phyloP scores from a whole-genome alignment of 352 stramenopile species.

The Globisporangium nagaii region DNA sequence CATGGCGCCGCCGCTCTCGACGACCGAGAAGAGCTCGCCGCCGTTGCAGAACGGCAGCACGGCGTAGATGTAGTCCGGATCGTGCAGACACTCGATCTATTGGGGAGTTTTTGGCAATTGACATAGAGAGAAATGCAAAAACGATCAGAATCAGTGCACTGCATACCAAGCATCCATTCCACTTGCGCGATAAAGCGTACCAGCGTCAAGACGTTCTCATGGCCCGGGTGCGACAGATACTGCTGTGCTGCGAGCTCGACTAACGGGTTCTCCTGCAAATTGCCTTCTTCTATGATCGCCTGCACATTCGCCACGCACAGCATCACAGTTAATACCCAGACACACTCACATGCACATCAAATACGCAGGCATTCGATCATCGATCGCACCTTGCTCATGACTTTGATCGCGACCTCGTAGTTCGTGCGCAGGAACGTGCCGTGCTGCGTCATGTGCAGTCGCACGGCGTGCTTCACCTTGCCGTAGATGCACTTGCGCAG shows the following conservation, averaged over 20 bases:
- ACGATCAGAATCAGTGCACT: too few relatives aligned
- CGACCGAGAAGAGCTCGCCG: conserved; percentile 77
- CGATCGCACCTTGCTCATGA: conserved; percentile 87
- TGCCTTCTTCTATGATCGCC: conserved; percentile 83
- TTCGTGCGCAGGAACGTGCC: conserved; percentile 78
- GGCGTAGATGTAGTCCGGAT: conserved; percentile 81
- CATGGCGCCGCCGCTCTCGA: conserved; percentile 78
- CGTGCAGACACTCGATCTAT: conserved; percentile 79
- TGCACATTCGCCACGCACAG: conserved; percentile 15
- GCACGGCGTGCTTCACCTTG: conserved; percentile 85
- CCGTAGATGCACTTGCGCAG: conserved; percentile 86
- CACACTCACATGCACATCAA: not conserved
- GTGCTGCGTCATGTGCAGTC: conserved; percentile 66
- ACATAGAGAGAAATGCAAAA: not conserved
- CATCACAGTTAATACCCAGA: too few relatives aligned
- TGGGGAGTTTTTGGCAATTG: too few relatives aligned
- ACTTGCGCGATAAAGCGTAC: conserved; percentile 32
- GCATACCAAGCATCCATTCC: too few relatives aligned
- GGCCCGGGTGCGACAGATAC: conserved; percentile 70
- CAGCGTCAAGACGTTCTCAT: conserved; percentile 81
- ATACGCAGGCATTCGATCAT: too few relatives aligned
- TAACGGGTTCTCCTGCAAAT: conserved; percentile 84
- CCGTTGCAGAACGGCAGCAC: conserved; percentile 84
- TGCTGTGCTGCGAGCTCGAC: conserved; percentile 84
- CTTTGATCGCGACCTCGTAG: conserved; percentile 80